Conservation (phyloP, 1,284 basidiomycete genomes). For the Rhodotorula mucilaginosa region DNA sequence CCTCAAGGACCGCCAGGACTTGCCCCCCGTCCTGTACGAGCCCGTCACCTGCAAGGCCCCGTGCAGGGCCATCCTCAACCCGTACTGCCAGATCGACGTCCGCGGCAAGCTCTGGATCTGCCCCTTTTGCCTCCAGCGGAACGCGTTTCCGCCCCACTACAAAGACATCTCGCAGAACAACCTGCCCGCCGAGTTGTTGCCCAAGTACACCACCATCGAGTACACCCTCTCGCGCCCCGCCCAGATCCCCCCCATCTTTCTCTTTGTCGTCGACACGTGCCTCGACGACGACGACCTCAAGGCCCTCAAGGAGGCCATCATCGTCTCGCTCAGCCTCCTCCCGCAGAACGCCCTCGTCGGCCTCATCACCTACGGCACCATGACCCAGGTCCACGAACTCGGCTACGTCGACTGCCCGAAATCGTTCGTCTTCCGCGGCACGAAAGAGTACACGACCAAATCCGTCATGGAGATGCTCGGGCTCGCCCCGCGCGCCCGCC, state of each 20-base stretch:
- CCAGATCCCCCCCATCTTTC: slow-evolving; percentile 90
- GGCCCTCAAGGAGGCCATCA: slow-evolving; percentile 82
- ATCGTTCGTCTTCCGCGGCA: slow-evolving; percentile 97
- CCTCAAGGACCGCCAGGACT: slow-evolving; percentile 88
- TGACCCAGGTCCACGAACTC: slow-evolving; percentile 94
- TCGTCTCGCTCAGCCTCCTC: slow-evolving; percentile 21
- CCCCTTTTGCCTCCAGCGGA: slow-evolving; percentile 94
- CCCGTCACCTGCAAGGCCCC: slow-evolving; percentile 98
- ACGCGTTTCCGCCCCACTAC: slow-evolving; percentile 97
- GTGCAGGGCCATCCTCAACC: slow-evolving; percentile 92
- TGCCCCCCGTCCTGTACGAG: slow-evolving; percentile 95
- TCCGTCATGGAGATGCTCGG: slow-evolving; percentile 99
- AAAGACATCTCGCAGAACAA: slow-evolving; percentile 98
- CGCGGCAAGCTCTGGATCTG: slow-evolving; percentile 99
- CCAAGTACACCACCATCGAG: slow-evolving; percentile 99
- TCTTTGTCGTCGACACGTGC: slow-evolving; percentile 97
- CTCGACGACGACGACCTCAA: slow-evolving; percentile 79
- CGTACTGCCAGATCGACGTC: slow-evolving; percentile 88
- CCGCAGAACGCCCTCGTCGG: slow-evolving; percentile 22
- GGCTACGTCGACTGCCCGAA: slow-evolving; percentile 96
- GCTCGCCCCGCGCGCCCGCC: slow-evolving; percentile 59
- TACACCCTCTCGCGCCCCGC: slow-evolving; percentile 91
- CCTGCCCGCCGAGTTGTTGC: slow-evolving; percentile 88
- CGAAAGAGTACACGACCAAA: slow-evolving; percentile 97
- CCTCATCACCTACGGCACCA: slow-evolving; percentile 26